Percentiles rank a stretch among this genome's conserved stretches.
Evolutionary conservation across 805 yeast species (phyloP).

Genomic region (Pichia heedii): DNA sequence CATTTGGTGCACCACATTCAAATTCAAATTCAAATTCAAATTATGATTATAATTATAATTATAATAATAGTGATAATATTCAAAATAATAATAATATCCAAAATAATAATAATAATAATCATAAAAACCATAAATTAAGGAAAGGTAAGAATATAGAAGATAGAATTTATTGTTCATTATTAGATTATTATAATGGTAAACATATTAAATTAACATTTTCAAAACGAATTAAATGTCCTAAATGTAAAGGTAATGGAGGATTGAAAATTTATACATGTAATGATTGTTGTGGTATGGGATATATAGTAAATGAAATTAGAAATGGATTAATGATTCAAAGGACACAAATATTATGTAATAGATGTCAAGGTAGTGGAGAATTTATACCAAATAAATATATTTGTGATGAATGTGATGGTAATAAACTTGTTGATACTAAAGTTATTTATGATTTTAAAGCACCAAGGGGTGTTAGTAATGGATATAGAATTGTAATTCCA

Average conservation of each 20-base stretch:
- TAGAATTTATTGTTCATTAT: constrained; percentile 40
- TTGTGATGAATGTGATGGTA: constrained; percentile 37
- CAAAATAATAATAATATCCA: not conserved
- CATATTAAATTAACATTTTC: constrained; percentile 44
- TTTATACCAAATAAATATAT: constrained; percentile 24
- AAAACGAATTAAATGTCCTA: constrained; percentile 38
- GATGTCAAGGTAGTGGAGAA: constrained; percentile 36
- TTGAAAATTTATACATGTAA: constrained; percentile 24
- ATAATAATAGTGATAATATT: not conserved
- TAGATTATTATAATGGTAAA: constrained; percentile 53
- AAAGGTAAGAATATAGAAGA: constrained; percentile 52
- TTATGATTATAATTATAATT: not conserved
- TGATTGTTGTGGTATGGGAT: constrained; percentile 36
- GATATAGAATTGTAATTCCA: constrained; percentile 43
- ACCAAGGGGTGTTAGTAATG: constrained; percentile 46
- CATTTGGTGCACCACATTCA: not conserved
- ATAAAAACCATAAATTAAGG: constrained; percentile 7
- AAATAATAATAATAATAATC: not conserved
- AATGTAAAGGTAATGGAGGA: constrained; percentile 49
- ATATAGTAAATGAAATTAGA: constrained; percentile 30
- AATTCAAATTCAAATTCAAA: not conserved
- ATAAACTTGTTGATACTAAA: constrained; percentile 37
- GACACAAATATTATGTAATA: constrained; percentile 35
- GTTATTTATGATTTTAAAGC: constrained; percentile 45
- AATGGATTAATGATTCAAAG: constrained; percentile 38